Percentiles rank a stretch among this genome's conserved stretches.
phyloP scores from a whole-genome alignment of 2,329 filamentous ascomycete genomes.

The Chrysoporthe puriensis region DNA sequence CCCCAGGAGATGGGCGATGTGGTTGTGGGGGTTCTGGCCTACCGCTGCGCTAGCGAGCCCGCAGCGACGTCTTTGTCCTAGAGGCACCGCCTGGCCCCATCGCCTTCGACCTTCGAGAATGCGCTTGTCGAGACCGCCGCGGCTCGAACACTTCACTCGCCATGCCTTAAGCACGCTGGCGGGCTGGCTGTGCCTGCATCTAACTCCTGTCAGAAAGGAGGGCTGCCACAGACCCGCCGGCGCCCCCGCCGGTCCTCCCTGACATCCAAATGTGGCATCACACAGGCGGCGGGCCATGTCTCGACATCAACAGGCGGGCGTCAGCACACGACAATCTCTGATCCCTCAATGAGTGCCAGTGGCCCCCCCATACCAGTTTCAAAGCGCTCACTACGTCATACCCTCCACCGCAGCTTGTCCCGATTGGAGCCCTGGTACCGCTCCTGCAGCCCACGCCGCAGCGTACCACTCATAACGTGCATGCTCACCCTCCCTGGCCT shows the following conservation, averaged over 20 bases:
- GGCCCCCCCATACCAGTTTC: conserved; percentile 2
- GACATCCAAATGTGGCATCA: not conserved
- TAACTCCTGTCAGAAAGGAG: not conserved
- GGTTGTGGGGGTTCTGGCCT: conserved; percentile 8
- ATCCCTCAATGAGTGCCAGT: not conserved
- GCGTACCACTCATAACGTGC: not conserved
- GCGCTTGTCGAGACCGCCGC: not conserved
- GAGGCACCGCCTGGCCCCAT: not conserved
- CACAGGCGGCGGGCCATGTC: not conserved
- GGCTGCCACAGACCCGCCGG: not conserved
- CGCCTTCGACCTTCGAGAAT: not conserved
- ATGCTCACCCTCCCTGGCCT: not conserved
- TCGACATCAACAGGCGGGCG: not conserved
- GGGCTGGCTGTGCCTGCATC: not conserved
- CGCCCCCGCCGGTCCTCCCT: not conserved
- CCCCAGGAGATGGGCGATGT: conserved; percentile 8
- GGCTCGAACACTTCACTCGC: not conserved
- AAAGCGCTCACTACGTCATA: conserved; percentile 12
- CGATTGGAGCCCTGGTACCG: not conserved
- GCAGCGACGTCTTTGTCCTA: conserved; percentile 8
- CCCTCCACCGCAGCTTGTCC: conserved; percentile 2
- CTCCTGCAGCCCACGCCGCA: conserved; percentile 7
- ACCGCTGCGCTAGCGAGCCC: not conserved
- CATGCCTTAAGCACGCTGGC: not conserved
- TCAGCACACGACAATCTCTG: not conserved